phyloP scores from a whole-genome alignment of 2,329 filamentous ascomycete genomes.

The Fusarium tricinctum region DNA sequence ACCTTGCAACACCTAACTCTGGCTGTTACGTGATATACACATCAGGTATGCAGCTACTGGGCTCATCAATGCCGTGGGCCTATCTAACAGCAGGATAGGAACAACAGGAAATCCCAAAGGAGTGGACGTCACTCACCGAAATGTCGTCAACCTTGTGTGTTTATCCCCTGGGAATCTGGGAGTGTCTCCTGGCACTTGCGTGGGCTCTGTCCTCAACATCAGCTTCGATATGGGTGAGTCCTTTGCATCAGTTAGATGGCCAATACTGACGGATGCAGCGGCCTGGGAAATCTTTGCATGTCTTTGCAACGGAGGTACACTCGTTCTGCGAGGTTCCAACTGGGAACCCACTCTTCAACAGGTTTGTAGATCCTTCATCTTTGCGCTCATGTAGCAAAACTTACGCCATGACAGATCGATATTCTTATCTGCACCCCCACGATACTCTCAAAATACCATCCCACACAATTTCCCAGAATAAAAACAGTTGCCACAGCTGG shows the following conservation, averaged over 20 bases:
- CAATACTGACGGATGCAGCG: slow-evolving; percentile 54
- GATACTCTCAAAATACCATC: slow-evolving; percentile 65
- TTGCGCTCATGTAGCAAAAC: background rate
- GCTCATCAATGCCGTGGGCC: background rate
- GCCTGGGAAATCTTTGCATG: slow-evolving; percentile 72
- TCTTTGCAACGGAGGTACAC: slow-evolving; percentile 70
- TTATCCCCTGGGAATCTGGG: slow-evolving; percentile 65
- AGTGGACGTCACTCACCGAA: slow-evolving; percentile 68
- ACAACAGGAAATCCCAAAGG: slow-evolving; percentile 72
- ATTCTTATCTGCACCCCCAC: slow-evolving; percentile 69
- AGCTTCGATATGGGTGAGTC: slow-evolving; percentile 72
- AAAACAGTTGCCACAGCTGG: slow-evolving; percentile 68
- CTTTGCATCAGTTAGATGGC: slow-evolving; percentile 10
- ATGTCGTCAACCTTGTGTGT: slow-evolving; percentile 68
- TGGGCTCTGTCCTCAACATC: slow-evolving; percentile 69
- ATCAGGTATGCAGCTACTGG: slow-evolving; percentile 57
- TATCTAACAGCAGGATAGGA: slow-evolving; percentile 46
- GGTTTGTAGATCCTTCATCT: slow-evolving; percentile 51
- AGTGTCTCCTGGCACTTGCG: slow-evolving; percentile 63
- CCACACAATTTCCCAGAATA: slow-evolving; percentile 64
- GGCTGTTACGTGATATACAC: slow-evolving; percentile 68
- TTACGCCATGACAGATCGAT: slow-evolving; percentile 57
- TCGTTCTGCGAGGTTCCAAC: slow-evolving; percentile 64
- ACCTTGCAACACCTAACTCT: slow-evolving; percentile 54
- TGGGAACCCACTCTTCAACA: slow-evolving; percentile 63